A percentile compares a stretch with the other conserved stretches of the same genome.
These are phyloP conservation scores for Penicillium psychrosexuale DNA, from an alignment of 2,329 filamentous ascomycete genomes.

Conservation along the genomic window DNA sequence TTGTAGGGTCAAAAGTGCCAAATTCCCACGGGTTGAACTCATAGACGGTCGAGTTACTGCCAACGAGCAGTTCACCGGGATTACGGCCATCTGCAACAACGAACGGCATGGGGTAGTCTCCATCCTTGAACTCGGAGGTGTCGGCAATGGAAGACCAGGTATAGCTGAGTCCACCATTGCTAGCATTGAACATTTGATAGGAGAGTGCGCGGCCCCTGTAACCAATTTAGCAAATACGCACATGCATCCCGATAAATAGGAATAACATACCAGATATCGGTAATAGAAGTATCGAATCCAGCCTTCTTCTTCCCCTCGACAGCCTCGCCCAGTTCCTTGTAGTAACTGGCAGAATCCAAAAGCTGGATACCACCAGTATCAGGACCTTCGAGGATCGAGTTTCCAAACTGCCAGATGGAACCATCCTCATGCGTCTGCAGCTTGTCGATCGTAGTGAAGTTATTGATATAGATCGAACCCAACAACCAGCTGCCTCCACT, in stretches of 20 bases:
- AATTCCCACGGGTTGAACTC: constrained; percentile 80
- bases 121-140: constrained; percentile 60
- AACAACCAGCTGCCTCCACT: constrained; percentile 85
- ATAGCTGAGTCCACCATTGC: constrained; percentile 68
- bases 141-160: constrained; percentile 79
- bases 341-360: constrained; percentile 59
- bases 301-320: constrained; percentile 62
- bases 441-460: constrained; percentile 66
- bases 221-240: constrained; percentile 1
- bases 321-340: constrained; percentile 54
- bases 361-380: constrained; percentile 38
- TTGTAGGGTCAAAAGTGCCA: constrained; percentile 70
- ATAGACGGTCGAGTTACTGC: constrained; percentile 69
- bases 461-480: constrained; percentile 74
- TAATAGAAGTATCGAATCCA: constrained; percentile 68
- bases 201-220: constrained; percentile 69
- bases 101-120: constrained; percentile 67
- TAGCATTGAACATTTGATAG: constrained; percentile 77
- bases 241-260: not conserved
- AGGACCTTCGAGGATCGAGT: constrained; percentile 50
- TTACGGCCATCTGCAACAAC: constrained; percentile 67
- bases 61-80: constrained; percentile 60
- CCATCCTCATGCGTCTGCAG: constrained; percentile 26
- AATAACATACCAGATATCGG: constrained; percentile 70
- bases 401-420: constrained; percentile 30